These are phyloP conservation scores for Hypoxylon rubiginosum DNA, from an alignment of 2,329 filamentous ascomycete species.

Conservation along the genomic window DNA sequence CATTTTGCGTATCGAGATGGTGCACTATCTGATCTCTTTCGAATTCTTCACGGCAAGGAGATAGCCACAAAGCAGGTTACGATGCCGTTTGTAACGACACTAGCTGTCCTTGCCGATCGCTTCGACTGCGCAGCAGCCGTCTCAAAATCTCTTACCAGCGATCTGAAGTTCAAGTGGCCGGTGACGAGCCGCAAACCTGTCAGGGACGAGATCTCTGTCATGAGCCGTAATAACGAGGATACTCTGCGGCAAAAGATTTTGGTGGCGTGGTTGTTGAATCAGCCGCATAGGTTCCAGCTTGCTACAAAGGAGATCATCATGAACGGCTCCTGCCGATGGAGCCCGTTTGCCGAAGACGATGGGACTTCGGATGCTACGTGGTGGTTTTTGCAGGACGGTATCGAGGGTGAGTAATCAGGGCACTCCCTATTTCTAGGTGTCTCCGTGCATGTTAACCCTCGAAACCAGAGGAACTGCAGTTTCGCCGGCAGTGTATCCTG, in stretches of 20 bases:
- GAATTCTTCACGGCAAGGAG: slow-evolving; percentile 72
- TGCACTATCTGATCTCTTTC: slow-evolving; percentile 76
- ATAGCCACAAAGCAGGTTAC: slow-evolving; percentile 59
- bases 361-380: slow-evolving; percentile 62
- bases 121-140: slow-evolving; percentile 75
- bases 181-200: slow-evolving; percentile 57
- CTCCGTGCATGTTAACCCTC: slow-evolving; percentile 37
- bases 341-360: slow-evolving; percentile 53
- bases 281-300: slow-evolving; percentile 70
- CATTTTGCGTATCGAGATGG: slow-evolving; percentile 69
- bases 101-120: slow-evolving; percentile 79
- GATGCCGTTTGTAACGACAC: slow-evolving; percentile 73
- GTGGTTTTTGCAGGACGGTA: slow-evolving; percentile 78
- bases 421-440: not conserved
- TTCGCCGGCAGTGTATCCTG: slow-evolving; percentile 75
- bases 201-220: slow-evolving; percentile 47
- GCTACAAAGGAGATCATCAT: slow-evolving; percentile 76
- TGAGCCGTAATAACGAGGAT: slow-evolving; percentile 70
- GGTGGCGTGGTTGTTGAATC: slow-evolving; percentile 74
- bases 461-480: slow-evolving; percentile 72
- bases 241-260: slow-evolving; percentile 77
- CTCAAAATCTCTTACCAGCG: slow-evolving; percentile 64
- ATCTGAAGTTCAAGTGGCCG: slow-evolving; percentile 69
- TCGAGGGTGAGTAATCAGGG: slow-evolving; percentile 69
- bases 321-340: slow-evolving; percentile 73